Evolutionary conservation across 2,329 filamentous ascomycete species (phyloP), one percentile per base, ranked within the genome.

Genomic region (Pyricularia sp.): DNA sequence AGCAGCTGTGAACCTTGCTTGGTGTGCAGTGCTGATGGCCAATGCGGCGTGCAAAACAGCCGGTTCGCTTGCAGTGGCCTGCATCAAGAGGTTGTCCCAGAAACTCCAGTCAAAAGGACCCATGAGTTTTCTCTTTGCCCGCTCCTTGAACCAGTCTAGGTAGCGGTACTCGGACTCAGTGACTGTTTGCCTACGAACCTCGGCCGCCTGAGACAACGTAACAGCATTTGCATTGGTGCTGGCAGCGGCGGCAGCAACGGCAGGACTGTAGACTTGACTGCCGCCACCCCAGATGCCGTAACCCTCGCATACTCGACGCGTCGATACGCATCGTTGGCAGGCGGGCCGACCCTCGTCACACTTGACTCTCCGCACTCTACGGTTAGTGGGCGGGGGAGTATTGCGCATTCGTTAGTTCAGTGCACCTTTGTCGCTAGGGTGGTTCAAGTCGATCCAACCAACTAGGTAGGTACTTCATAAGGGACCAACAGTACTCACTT

Each of bases 71-170:
- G 75, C 69, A 25, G 76, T 76, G 6, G 76, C 76, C 58, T 81
- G 80, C 28, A 80, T 72, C 17, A 82, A 69, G 11, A 81, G 74
- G 7, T 70, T 73, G 31, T 73, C 73, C 81, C 81, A 82, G 64
- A 82, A 81, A 0, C 70, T 69, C 42, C 77, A 79, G 26, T 69
- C 71, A 68, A 80, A 81, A 1, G 74, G 73, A 0, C 79, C 79
- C 0, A 76, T 77, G 0, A 82, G 70, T 68, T 81, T 81, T 3
- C 73, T 71, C 0, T 73, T 73, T 4, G 78, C 81, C 25, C 78
- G 77, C 42, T 73, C 73, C 20, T 76, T 76, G 73, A 85, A 85
- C 77, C 81, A 84, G 17, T 81, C 78, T 20, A 83, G 77, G 68
- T 74, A 77, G 0, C 68, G 68, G 12, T 72, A 72, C 63, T 82